These are phyloP conservation scores for Starmerella geochares DNA, from an alignment of 805 yeast species.

Conservation along the genomic window DNA sequence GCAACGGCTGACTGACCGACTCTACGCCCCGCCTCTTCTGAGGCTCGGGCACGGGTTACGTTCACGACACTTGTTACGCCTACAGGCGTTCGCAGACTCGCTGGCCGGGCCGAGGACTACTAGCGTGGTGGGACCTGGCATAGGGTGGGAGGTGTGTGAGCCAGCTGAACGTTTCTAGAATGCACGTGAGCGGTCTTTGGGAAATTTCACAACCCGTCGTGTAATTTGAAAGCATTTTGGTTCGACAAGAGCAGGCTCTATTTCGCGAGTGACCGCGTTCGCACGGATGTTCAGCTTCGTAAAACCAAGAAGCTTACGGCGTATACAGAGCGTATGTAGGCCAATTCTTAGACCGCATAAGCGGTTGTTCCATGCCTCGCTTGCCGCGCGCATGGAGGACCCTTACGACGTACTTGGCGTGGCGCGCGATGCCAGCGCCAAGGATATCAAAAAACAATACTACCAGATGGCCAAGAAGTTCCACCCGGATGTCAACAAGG, in stretches of 20 bases:
- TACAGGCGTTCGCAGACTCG: too few species aligned
- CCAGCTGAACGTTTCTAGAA: conserved; percentile 4
- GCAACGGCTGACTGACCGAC: too few species aligned
- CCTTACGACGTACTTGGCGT: conserved; percentile 84
- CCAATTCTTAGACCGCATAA: conserved; percentile 1
- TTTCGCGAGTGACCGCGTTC: neutral
- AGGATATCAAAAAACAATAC: conserved; percentile 92
- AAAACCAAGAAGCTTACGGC: neutral
- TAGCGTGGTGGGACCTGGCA: neutral
- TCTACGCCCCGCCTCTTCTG: too few species aligned
- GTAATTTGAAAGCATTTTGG: neutral
- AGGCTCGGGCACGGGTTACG: too few species aligned
- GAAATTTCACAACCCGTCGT: conserved; percentile 4
- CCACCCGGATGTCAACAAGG: conserved; percentile 96
- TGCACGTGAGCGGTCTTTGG: neutral
- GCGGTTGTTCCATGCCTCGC: conserved; percentile 19
- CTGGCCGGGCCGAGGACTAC: too few species aligned
- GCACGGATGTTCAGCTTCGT: neutral
- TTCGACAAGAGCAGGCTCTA: neutral
- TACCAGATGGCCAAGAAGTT: conserved; percentile 84
- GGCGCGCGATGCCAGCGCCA: conserved; percentile 52
- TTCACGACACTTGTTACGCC: too few species aligned
- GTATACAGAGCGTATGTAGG: conserved; percentile 2
- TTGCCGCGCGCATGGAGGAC: conserved; percentile 37
- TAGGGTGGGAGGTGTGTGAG: neutral